These are phyloP conservation scores for Globisporangium spiculum DNA, from an alignment of 352 stramenopile species.

Conservation along the genomic window DNA sequence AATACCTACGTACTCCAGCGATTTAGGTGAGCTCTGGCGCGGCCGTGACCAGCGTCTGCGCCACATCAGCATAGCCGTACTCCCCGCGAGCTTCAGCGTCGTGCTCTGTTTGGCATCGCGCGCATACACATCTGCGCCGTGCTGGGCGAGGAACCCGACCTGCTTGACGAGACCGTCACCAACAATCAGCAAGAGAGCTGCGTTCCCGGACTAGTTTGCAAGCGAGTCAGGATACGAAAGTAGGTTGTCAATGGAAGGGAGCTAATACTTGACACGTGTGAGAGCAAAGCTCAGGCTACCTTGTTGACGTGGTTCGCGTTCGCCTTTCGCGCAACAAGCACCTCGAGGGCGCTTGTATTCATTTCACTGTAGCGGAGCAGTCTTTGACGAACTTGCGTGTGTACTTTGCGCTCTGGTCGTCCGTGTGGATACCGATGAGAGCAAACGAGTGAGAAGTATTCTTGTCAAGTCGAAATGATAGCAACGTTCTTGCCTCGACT, in stretches of 20 bases:
- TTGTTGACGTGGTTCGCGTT: slow-evolving; percentile 10
- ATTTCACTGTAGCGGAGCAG: not conserved
- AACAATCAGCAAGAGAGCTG: slow-evolving; percentile 31
- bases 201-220: slow-evolving; percentile 26
- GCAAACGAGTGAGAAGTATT: no score
- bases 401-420: no score
- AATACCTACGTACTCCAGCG: slow-evolving; percentile 11
- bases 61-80: slow-evolving; percentile 39
- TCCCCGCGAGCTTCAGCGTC: slow-evolving; percentile 40
- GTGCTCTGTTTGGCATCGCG: slow-evolving; percentile 28
- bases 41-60: slow-evolving; percentile 24
- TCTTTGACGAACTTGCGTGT: no score
- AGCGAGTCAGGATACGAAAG: not conserved
- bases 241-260: not conserved
- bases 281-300: not conserved
- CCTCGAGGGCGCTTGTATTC: slow-evolving; percentile 2
- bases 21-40: slow-evolving; percentile 15
- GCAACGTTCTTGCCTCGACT: no score
- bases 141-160: slow-evolving; percentile 37
- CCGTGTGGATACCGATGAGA: no score
- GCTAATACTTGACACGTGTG: no score
- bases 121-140: slow-evolving; percentile 28
- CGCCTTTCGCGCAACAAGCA: slow-evolving; percentile 6
- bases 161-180: slow-evolving; percentile 47
- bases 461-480: no score